Percentiles rank a stretch among this genome's conserved stretches.
These are phyloP conservation scores for Bombardia bombarda DNA, from an alignment of 495 filamentous ascomycete species.

Conservation along the genomic window DNA sequence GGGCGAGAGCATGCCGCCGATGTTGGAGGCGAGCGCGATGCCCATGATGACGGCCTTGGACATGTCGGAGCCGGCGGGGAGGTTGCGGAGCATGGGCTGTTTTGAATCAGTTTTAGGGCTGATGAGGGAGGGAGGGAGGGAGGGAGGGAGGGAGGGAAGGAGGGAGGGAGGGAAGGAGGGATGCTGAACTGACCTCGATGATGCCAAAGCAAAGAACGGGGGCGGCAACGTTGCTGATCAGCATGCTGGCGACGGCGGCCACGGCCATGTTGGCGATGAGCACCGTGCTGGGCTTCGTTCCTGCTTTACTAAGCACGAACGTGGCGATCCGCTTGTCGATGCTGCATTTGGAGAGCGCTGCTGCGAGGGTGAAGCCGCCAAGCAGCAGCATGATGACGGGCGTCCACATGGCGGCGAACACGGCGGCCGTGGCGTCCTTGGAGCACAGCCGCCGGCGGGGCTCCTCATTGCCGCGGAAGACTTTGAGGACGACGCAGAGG, in stretches of 20 bases:
- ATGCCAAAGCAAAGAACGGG: constrained; percentile 98
- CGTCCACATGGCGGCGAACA: constrained; percentile 97
- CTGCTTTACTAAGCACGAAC: constrained; percentile 93
- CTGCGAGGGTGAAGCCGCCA: constrained; percentile 92
- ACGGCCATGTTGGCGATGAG: constrained; percentile 97
- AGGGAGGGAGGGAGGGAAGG: no score
- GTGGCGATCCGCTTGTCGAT: constrained; percentile 97
- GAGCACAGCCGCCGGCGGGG: constrained; percentile 62
- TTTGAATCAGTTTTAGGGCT: no score
- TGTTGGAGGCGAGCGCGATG: constrained; percentile 90
- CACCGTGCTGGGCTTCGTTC: constrained; percentile 78
- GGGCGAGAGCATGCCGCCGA: constrained; percentile 91
- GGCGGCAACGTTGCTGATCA: constrained; percentile 96
- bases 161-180: no score
- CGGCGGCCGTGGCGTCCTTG: constrained; percentile 66
- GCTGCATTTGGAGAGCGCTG: constrained; percentile 91
- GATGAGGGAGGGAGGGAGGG: no score
- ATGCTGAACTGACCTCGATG: no score
- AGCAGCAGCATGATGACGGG: constrained; percentile 98
- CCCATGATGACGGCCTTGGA: constrained; percentile 92
- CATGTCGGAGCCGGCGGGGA: constrained; percentile 82
- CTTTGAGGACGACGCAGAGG: constrained; percentile 75
- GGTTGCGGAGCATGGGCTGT: constrained; percentile 90
- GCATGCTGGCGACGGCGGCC: constrained; percentile 95
- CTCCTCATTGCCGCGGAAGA: constrained; percentile 69